phyloP scores from a whole-genome alignment of 2,329 filamentous ascomycete genomes.

The Phialophora expanda region DNA sequence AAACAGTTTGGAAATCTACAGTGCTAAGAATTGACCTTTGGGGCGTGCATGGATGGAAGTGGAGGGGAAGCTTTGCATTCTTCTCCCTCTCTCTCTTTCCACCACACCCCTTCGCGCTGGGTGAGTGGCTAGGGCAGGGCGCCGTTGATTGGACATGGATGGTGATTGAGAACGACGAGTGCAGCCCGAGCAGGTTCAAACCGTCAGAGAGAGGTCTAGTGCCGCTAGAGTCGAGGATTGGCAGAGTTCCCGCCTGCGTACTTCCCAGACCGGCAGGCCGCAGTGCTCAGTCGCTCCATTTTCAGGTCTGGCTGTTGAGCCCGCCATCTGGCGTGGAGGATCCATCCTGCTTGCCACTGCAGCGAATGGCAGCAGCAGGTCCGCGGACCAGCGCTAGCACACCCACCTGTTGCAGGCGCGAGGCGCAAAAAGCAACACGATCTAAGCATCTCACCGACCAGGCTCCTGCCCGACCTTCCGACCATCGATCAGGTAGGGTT shows the following conservation, averaged over 20 bases:
- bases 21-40: conserved; percentile 27
- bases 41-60: conserved; percentile 17
- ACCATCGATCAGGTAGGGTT: conserved; percentile 28
- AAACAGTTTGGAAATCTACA: conserved; percentile 21
- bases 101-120: conserved; percentile 25
- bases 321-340: conserved; percentile 21
- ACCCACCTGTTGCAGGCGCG: conserved; percentile 28
- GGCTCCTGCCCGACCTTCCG: conserved; percentile 30
- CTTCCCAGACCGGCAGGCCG: conserved; percentile 32
- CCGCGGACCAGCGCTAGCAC: conserved; percentile 20
- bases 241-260: conserved; percentile 20
- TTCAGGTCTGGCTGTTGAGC: conserved; percentile 23
- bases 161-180: conserved; percentile 25
- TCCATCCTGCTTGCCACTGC: conserved; percentile 28
- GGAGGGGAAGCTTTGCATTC: conserved; percentile 20
- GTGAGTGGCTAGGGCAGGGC: conserved; percentile 22
- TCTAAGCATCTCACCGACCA: conserved; percentile 31
- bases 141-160: conserved; percentile 23
- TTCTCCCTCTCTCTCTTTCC: conserved; percentile 21
- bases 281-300: conserved; percentile 25
- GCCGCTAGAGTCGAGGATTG: conserved; percentile 15
- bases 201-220: conserved; percentile 25
- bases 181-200: conserved; percentile 25
- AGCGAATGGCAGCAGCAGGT: conserved; percentile 27
- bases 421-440: conserved; percentile 37